These are phyloP conservation scores for Coffea humblotiana DNA, from an alignment of 305 asterid genomes.

Conservation along the genomic window DNA sequence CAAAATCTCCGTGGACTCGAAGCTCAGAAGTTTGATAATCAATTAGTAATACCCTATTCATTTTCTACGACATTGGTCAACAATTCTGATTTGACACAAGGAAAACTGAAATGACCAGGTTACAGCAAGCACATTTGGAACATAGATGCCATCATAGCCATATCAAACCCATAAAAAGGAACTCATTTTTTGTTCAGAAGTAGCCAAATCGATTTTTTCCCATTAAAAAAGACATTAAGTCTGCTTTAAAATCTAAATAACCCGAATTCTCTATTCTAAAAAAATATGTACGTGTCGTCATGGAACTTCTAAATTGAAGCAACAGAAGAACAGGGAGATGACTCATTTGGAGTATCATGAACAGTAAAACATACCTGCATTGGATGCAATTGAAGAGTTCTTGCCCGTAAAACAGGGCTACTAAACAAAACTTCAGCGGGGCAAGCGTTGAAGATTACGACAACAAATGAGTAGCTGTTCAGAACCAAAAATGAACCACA, in stretches of 20 bases:
- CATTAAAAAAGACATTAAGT: not conserved
- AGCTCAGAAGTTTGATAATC: not conserved
- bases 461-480: slow-evolving; percentile 66
- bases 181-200: not conserved
- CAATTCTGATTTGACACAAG: not conserved
- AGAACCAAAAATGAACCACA: slow-evolving; percentile 18
- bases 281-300: not conserved
- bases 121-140: not conserved
- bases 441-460: slow-evolving; percentile 58
- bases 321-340: not conserved
- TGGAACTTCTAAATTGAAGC: not conserved
- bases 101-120: not conserved
- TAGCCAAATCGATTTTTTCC: not conserved
- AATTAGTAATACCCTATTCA: not conserved
- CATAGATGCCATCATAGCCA: not conserved
- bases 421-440: slow-evolving; percentile 55
- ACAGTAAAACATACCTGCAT: slow-evolving; percentile 53
- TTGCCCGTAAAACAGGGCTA: slow-evolving; percentile 52
- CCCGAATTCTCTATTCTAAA: not conserved
- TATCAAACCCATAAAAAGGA: not conserved
- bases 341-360: not conserved
- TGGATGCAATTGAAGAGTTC: slow-evolving; percentile 69
- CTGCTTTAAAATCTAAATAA: not conserved
- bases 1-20: not conserved
- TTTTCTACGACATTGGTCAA: not conserved